Base-by-base conservation (phyloP, 805 yeast genomes). In the Candida parachauliodes region DNA sequence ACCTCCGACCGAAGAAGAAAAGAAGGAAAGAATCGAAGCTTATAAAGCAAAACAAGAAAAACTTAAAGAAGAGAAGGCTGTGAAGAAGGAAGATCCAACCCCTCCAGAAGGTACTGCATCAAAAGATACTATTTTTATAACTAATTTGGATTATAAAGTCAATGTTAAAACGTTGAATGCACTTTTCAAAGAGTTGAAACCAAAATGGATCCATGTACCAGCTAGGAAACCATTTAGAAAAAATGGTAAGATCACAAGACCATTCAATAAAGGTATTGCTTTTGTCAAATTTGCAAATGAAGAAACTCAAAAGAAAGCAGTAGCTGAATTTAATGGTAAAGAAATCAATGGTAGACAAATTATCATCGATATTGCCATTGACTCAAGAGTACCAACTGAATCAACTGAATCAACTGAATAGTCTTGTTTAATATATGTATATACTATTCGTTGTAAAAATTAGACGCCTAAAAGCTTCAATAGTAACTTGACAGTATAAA, bases 331-430 rank as follows among this genome's bases (percentile, higher is more conserved):
- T 59, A 73, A 83, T 46, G 94, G 88, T 37, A 71, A 70, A 51
- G 73, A 70, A 36, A 63, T 83, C 48, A 76, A 77, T 43, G 95
- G 83, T 35, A 76, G 85, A 57, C 70, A 68, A 34, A 63, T 88
- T 41, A 63, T 73, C 32, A 87, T 83, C 42, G 82, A 81, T 47
- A 74, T 81, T 49, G 96, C 96, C 15, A 74, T 84, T 45, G 86
- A 81, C 51, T 67, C 80, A 8, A 65, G 71, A 45, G 46, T 50
- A 27, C 54, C 52, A 27, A 47, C 48, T 18, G 49, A 45, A 29
- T 65, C n/a, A n/a, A n/a, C n/a, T n/a, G n/a, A n/a, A 53, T 7
- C 62, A 51, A 23, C 27, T 5, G 27, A 24, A 24, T 24, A 24
- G 27, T 24, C n/a, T 24, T 22, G n/a, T n/a, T n/a, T n/a, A n/a